phyloP scores from a whole-genome alignment of 306 rosid species.

The Malus orientalis region DNA sequence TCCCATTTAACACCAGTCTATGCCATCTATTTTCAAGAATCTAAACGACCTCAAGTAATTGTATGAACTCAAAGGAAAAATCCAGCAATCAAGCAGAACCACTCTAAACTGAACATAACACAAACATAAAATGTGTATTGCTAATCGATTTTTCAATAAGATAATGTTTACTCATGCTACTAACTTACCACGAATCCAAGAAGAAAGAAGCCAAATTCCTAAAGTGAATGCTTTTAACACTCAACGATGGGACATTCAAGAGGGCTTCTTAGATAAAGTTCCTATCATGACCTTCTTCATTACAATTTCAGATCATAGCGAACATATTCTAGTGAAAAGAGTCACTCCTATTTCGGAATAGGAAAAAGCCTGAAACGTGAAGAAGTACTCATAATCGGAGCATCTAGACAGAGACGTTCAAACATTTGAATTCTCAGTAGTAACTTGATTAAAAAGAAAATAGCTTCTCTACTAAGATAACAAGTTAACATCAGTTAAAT shows the following conservation, averaged over 20 bases:
- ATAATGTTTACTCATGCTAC: background rate
- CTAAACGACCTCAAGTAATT: background rate
- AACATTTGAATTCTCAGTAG: background rate
- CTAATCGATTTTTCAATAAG: background rate
- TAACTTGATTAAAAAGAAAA: background rate
- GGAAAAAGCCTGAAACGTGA: background rate
- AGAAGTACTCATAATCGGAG: background rate
- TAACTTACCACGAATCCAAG: background rate
- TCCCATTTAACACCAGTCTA: background rate
- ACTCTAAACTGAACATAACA: background rate
- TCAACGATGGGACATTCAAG: background rate
- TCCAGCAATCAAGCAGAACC: background rate
- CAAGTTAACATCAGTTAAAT: background rate
- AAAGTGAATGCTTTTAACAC: background rate
- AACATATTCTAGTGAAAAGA: background rate
- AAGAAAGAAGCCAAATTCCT: background rate
- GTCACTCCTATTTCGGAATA: background rate
- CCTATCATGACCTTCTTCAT: background rate
- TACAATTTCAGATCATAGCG: background rate
- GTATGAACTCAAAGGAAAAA: background rate
- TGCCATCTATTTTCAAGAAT: background rate
- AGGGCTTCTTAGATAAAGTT: background rate
- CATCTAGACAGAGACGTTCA: background rate
- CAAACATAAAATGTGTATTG: background rate
- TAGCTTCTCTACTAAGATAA: background rate